These are phyloP conservation scores for Sonneratia caseolaris DNA, from an alignment of 345 rosid genomes.

Conservation along the genomic window DNA sequence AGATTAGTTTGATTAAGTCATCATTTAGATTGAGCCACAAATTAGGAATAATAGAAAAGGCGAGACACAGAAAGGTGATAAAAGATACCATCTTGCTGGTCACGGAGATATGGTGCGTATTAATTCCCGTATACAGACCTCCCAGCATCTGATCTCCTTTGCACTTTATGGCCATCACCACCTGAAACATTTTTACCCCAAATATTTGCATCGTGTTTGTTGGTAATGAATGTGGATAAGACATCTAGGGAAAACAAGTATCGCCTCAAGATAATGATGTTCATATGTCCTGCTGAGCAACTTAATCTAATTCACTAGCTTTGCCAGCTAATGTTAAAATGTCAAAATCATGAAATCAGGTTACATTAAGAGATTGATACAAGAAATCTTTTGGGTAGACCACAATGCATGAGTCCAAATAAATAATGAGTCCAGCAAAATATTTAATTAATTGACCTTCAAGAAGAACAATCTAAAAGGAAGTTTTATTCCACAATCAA, in stretches of 20 bases:
- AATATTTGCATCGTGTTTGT: not conserved
- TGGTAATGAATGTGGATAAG: not conserved
- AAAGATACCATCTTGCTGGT: conserved; percentile 84
- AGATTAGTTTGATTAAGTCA: conserved; percentile 2
- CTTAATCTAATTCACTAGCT: not conserved
- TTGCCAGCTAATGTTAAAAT: not conserved
- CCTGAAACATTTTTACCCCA: not conserved
- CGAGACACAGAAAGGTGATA: not conserved
- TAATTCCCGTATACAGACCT: conserved; percentile 72
- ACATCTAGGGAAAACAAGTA: not conserved
- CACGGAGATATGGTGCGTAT: conserved; percentile 68
- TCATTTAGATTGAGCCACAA: not conserved
- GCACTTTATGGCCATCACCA: conserved; percentile 87
- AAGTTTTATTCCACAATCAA: not conserved
- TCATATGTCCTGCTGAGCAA: not conserved
- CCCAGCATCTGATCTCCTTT: conserved; percentile 65
- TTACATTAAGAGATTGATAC: not conserved
- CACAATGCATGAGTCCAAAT: not conserved
- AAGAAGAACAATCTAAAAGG: not conserved
- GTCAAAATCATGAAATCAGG: not conserved
- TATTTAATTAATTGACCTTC: not conserved
- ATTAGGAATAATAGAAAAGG: not conserved
- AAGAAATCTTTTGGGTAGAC: not conserved
- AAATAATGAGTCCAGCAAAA: not conserved
- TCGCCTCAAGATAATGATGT: not conserved